Evolutionary conservation across 768 basidiomycete genomes (phyloP).

Genomic region (Amanita exitialis): DNA sequence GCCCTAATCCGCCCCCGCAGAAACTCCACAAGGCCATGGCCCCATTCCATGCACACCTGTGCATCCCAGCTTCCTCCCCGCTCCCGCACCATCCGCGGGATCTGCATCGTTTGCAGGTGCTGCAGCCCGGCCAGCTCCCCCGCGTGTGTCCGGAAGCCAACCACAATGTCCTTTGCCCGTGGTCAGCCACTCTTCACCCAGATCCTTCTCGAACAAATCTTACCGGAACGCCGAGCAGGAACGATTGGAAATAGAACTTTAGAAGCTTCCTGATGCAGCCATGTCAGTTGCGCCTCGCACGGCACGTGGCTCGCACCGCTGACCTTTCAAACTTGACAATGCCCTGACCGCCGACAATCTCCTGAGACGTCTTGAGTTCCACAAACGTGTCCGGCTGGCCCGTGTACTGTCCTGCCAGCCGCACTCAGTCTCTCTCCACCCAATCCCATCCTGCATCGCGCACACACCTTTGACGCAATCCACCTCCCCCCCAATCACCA

Average conservation of each 20-base stretch:
- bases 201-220: conserved; percentile 17
- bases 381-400: conserved; percentile 62
- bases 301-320: not conserved
- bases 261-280: conserved; percentile 60
- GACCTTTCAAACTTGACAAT: conserved; percentile 76
- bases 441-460: not conserved
- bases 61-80: conserved; percentile 76
- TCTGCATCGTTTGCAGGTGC: conserved; percentile 66
- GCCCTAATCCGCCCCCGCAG: conserved; percentile 24
- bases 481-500: conserved; percentile 84
- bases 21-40: conserved; percentile 47
- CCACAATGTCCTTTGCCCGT: conserved; percentile 62
- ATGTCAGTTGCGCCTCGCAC: not conserved
- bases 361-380: conserved; percentile 80
- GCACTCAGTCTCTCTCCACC: conserved; percentile 5
- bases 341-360: conserved; percentile 54
- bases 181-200: conserved; percentile 1
- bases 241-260: conserved; percentile 89
- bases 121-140: conserved; percentile 60
- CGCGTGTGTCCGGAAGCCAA: conserved; percentile 78
- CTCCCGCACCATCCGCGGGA: conserved; percentile 70
- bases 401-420: conserved; percentile 41
- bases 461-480: conserved; percentile 73
- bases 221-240: conserved; percentile 85
- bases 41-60: conserved; percentile 64